Evolutionary conservation across 23 red algal genomes (phyloP), one percentile per base, ranked within the genome.

Genomic region (Gracilariopsis chorda): DNA sequence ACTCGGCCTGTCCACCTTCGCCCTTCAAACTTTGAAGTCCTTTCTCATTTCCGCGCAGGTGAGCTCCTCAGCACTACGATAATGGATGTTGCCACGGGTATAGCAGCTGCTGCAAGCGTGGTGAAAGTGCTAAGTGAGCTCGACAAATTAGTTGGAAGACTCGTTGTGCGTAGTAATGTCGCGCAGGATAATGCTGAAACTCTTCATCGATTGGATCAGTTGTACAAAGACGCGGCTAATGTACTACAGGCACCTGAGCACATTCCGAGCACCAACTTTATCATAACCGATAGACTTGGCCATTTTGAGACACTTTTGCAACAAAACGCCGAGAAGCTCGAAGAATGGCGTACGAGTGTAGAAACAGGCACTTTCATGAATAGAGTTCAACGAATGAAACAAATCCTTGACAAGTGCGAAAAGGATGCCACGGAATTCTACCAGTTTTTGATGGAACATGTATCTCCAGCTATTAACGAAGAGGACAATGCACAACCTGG

Each of bases 341-440:
- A 68, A 68, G 62, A 30, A 7, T 68, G 33, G 62, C 13, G 27
- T 39, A 16, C 6, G 17, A 68, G 13, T 17, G 32, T 68, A 41
- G 62, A 68, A 68, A 17, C 35, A 68, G 62, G 20, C 32, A 68
- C 2, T 7, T 1, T 37, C 0, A 1, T 19, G 32, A 39, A 16
- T 36, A 68, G 62, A 19, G 62, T 68, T 3, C 14, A 25, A 19
- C 28, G 62, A 68, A 68, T 68, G 62, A 68, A 68, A 17, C 62
- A 68, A 68, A 39, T 68, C 33, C 62, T 68, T 36, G 62, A 68
- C 33, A 68, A 68, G 41, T 68, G 62, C 62, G 62, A 68, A 68
- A 25, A 2, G 62, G 33, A 68, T 68, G 62, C 33, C 6, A 68
- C 6, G 33, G 32, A 39, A 1, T 68, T 68, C 32, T 68, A 27